Base-by-base conservation (phyloP, 805 yeast species). In the Kuraishia ogatae region DNA sequence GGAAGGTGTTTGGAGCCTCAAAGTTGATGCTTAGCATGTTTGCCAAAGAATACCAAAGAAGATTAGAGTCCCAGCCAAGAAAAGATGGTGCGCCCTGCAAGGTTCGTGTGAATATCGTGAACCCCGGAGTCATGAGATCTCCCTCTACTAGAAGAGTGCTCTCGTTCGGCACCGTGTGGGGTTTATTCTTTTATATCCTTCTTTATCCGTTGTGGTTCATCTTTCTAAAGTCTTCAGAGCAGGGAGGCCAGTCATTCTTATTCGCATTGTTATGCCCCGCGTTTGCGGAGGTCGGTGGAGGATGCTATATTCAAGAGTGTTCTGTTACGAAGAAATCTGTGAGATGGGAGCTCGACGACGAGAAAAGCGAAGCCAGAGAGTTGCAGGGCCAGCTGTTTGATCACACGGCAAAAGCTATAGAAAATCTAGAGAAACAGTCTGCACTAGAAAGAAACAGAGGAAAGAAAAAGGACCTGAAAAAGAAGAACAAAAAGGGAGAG, bases 91-190 rank as follows among this genome's bases (percentile, higher is more conserved):
- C 84, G 22, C 87, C 89, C 1, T 76, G 80, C 64, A 88, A 86
- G 62, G 82, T 89, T 23, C 79, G 85, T 53, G 78, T 90, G 22
- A 79, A 85, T 56, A 64, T 90, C 54, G 94, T 89, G 4, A 94
- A 94, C 64, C 98, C 99, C 0, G 99, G 99, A 1, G 62, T 92
- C 39, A 88, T 89, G 87, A 79, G 98, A 61, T 83, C 96, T 1
- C 89, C 96, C 1, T 82, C 96, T 24, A 84, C 93, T 47, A 82
- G 94, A 61, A 78, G 97, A 55, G 81, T 85, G 39, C 56, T 90
- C 4, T 82, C 94, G 20, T 78, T 88, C 71, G 97, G 98, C 0
- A 75, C 89, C 0, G 61, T 93, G 2, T 70, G 71, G 67, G 78
- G 80, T 2, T 69, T 87, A 39, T 10, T 89, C 0, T 5, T 75